Percentiles rank a stretch among this genome's conserved stretches.
Conservation (phyloP, 2,329 filamentous ascomycete genomes). For the Phialemoniopsis sp. region DNA sequence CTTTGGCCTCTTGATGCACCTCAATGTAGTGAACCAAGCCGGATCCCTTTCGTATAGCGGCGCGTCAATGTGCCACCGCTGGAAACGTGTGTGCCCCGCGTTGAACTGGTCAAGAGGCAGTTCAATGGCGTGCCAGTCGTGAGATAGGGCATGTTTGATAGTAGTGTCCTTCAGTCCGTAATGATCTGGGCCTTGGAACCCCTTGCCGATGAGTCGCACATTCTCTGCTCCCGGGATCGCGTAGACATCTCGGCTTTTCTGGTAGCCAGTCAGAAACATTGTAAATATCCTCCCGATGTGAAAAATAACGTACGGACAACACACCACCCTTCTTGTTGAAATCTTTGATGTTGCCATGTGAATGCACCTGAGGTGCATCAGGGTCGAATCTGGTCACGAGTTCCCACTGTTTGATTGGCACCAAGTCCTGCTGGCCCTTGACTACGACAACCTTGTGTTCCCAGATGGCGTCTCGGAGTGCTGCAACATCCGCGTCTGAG, state of each 20-base stretch:
- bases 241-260: slow-evolving; percentile 23
- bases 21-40: slow-evolving; percentile 23
- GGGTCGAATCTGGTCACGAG: slow-evolving; percentile 38
- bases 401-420: slow-evolving; percentile 38
- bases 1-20: slow-evolving; percentile 31
- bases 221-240: slow-evolving; percentile 37
- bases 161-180: slow-evolving; percentile 34
- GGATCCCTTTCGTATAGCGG: slow-evolving; percentile 32
- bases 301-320: slow-evolving; percentile 12
- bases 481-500: slow-evolving; percentile 27
- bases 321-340: slow-evolving; percentile 34
- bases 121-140: slow-evolving; percentile 30
- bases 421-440: slow-evolving; percentile 33
- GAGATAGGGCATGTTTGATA: slow-evolving; percentile 20
- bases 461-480: slow-evolving; percentile 33
- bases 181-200: slow-evolving; percentile 36
- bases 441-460: slow-evolving; percentile 37
- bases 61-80: slow-evolving; percentile 44
- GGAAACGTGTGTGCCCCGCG: slow-evolving; percentile 36
- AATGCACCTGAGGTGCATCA: slow-evolving; percentile 31
- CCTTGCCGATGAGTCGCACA: slow-evolving; percentile 38
- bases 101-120: slow-evolving; percentile 27
- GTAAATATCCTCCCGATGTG: too few relatives aligned
- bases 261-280: too few relatives aligned
- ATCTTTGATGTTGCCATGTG: slow-evolving; percentile 32